phyloP scores from a whole-genome alignment of 2,329 filamentous ascomycete genomes.

The Paraphaeosphaeria sporulosa region DNA sequence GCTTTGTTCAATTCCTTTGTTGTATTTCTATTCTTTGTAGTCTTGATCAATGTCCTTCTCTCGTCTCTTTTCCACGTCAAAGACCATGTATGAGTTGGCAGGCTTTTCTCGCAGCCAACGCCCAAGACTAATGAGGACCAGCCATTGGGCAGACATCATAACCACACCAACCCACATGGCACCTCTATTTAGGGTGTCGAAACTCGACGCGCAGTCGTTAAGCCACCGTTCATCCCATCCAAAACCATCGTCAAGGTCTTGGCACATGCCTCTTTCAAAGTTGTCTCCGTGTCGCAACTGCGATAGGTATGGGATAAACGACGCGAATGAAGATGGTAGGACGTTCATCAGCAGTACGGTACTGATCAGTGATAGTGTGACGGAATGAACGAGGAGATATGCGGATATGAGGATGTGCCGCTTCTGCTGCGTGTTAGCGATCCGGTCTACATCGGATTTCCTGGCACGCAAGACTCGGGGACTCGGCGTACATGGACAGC shows the following conservation, averaged over 20 bases:
- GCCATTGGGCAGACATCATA: slow-evolving; percentile 46
- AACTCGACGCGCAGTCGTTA: slow-evolving; percentile 35
- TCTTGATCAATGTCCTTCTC: slow-evolving; percentile 11
- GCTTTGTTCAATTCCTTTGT: neutral
- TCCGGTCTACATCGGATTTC: too few relatives aligned
- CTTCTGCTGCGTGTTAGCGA: slow-evolving; percentile 32
- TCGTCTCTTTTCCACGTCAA: slow-evolving; percentile 12
- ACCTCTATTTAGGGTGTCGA: slow-evolving; percentile 32
- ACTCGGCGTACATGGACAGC: slow-evolving; percentile 49
- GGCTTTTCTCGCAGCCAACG: slow-evolving; percentile 31
- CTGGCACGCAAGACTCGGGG: slow-evolving; percentile 4
- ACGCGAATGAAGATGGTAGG: slow-evolving; percentile 29
- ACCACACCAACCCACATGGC: slow-evolving; percentile 32
- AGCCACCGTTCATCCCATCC: slow-evolving; percentile 41
- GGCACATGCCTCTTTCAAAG: slow-evolving; percentile 27
- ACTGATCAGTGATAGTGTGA: slow-evolving; percentile 37
- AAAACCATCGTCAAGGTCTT: slow-evolving; percentile 36
- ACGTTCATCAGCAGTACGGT: slow-evolving; percentile 35
- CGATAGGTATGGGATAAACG: slow-evolving; percentile 32
- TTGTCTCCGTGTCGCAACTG: slow-evolving; percentile 30
- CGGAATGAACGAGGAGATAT: slow-evolving; percentile 36
- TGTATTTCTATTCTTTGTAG: slow-evolving; percentile 7
- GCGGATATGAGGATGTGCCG: slow-evolving; percentile 32
- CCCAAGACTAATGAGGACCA: slow-evolving; percentile 38
- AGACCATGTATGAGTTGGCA: neutral